Conservation (phyloP, 208 protist genomes). For the Acanthamoeba royreba region DNA sequence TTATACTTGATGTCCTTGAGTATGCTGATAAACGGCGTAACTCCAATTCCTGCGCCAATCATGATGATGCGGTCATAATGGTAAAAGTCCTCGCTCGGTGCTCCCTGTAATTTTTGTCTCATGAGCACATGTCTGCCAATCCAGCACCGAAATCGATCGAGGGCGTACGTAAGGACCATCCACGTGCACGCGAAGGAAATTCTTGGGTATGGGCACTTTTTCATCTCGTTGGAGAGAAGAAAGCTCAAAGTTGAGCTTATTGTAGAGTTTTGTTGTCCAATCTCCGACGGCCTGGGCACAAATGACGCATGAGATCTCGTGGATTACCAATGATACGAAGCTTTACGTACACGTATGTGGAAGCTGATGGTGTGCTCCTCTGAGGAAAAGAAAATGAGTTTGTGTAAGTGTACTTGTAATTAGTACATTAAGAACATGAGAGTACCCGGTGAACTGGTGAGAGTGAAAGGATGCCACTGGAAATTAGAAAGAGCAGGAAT, state of each 20-base stretch:
- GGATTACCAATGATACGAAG: neutral
- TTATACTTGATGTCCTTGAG: slow-evolving; percentile 71
- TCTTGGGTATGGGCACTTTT: neutral
- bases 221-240: neutral
- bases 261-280: neutral
- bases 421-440: neutral
- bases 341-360: neutral
- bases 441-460: slow-evolving; percentile 80
- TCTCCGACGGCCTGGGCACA: neutral
- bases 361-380: neutral
- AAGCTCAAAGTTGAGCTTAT: neutral
- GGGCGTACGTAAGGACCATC: neutral
- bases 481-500: slow-evolving; percentile 58
- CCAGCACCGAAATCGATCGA: no score
- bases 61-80: slow-evolving; percentile 70
- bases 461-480: slow-evolving; percentile 88
- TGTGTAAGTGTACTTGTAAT: neutral
- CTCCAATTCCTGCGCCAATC: slow-evolving; percentile 80
- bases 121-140: no score
- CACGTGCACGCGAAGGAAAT: neutral
- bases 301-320: neutral
- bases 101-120: slow-evolving; percentile 73
- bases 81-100: slow-evolving; percentile 74
- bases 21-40: slow-evolving; percentile 78
- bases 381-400: neutral